phyloP scores from a whole-genome alignment of 2,329 filamentous ascomycete species.

The Rhexocercosporidium sp. region DNA sequence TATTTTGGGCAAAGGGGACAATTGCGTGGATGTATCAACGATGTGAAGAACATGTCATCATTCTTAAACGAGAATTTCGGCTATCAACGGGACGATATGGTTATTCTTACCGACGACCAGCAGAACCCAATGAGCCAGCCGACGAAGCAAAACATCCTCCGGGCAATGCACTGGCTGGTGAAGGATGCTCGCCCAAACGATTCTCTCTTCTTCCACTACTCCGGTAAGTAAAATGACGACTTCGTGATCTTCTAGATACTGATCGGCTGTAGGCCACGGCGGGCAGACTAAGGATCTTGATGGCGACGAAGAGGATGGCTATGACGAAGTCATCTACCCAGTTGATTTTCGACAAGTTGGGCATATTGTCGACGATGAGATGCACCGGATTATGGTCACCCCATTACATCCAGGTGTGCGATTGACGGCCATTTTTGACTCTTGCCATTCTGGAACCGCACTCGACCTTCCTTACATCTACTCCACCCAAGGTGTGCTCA shows the following conservation, averaged over 20 bases:
- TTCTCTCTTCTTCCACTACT: conserved; percentile 97
- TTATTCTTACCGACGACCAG: conserved; percentile 93
- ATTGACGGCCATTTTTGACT: conserved; percentile 72
- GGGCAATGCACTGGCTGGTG: conserved; percentile 97
- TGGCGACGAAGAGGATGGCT: conserved; percentile 81
- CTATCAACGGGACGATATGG: conserved; percentile 96
- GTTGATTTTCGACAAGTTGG: conserved; percentile 81
- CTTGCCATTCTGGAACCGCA: conserved; percentile 70
- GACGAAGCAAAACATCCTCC: conserved; percentile 91
- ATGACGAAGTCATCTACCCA: conserved; percentile 84
- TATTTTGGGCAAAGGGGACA: conserved; percentile 94
- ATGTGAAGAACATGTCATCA: conserved; percentile 94
- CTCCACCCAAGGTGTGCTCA: conserved; percentile 70
- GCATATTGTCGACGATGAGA: conserved; percentile 83
- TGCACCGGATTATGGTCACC: conserved; percentile 79
- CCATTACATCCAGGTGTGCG: conserved; percentile 83
- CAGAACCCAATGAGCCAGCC: conserved; percentile 97
- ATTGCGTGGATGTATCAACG: conserved; percentile 92
- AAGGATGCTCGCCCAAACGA: conserved; percentile 93
- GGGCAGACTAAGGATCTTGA: conserved; percentile 82
- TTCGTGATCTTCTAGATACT: conserved; percentile 26
- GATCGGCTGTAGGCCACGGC: conserved; percentile 64
- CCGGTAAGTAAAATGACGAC: conserved; percentile 61
- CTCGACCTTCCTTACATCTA: conserved; percentile 72
- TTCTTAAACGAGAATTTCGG: conserved; percentile 90